Conservation (phyloP, 78 protist species). For the Chrysochromulina tobinii region DNA sequence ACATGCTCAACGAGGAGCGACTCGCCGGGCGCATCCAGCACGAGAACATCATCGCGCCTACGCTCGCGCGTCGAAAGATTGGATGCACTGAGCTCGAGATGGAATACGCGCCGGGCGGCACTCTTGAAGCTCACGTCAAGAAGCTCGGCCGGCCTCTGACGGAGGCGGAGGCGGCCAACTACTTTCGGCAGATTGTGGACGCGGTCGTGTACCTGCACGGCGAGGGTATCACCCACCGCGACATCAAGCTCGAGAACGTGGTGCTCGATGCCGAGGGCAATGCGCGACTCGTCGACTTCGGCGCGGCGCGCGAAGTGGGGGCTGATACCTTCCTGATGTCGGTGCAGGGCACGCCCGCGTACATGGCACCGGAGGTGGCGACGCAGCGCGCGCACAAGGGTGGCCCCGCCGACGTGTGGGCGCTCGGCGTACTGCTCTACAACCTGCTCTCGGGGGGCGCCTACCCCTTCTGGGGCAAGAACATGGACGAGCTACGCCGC, state of each 20-base stretch:
- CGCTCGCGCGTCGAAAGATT: neutral
- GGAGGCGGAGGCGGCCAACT: neutral
- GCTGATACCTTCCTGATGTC: neutral
- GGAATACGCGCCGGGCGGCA: constrained; percentile 15
- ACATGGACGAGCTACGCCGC: neutral
- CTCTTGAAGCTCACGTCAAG: neutral
- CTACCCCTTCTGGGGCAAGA: constrained; percentile 3
- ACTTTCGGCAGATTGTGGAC: neutral
- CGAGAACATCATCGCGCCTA: constrained; percentile 8
- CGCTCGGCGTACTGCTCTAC: neutral
- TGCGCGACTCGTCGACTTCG: neutral
- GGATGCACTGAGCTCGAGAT: constrained; percentile 7
- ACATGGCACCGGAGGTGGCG: neutral
- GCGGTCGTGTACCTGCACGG: neutral
- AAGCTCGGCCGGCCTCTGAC: neutral
- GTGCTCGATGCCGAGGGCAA: neutral
- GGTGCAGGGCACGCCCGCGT: constrained; percentile 21
- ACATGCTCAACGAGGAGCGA: neutral
- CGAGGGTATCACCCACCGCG: neutral
- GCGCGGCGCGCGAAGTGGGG: constrained; percentile 2
- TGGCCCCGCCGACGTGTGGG: neutral
- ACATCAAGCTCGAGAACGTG: constrained; percentile 5
- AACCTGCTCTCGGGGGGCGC: neutral
- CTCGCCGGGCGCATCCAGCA: neutral
- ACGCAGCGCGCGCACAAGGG: neutral